These are phyloP conservation scores for Ceriops zippeliana DNA, from an alignment of 345 rosid species.

Conservation along the genomic window DNA sequence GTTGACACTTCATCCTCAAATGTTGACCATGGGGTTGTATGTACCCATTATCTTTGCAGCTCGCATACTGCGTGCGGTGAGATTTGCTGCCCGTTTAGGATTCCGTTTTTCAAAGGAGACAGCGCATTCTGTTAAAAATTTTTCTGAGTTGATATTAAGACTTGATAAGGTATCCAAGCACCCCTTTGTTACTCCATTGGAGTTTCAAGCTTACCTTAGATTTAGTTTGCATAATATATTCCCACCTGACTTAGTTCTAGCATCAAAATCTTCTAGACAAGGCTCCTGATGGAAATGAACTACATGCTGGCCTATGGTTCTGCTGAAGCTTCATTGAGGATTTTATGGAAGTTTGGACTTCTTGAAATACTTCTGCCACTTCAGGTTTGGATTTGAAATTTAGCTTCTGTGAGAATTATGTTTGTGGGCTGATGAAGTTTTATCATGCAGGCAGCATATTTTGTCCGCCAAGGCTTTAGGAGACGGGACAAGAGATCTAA, in stretches of 20 bases:
- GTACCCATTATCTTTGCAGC: constrained; percentile 47
- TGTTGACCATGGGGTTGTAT: constrained; percentile 2
- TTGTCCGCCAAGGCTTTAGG: constrained; percentile 58
- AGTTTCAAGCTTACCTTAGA: not conserved
- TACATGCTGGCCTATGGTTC: constrained; percentile 97
- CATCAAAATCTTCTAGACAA: constrained; percentile 46
- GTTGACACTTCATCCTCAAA: not conserved
- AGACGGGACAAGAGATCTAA: constrained; percentile 91
- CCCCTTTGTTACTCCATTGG: constrained; percentile 8
- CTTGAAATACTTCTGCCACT: constrained; percentile 79
- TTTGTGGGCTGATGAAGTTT: constrained; percentile 19
- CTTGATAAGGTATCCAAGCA: constrained; percentile 62
- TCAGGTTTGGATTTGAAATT: constrained; percentile 45
- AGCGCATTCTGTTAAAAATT: constrained; percentile 60
- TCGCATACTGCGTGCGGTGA: constrained; percentile 73
- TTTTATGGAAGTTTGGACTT: constrained; percentile 90
- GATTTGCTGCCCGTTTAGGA: constrained; percentile 70
- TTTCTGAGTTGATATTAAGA: constrained; percentile 50
- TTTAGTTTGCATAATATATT: constrained; percentile 12
- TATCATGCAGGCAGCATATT: constrained; percentile 71
- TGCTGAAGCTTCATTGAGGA: constrained; percentile 88
- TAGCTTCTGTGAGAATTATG: not conserved
- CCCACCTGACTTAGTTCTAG: constrained; percentile 15
- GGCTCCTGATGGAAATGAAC: constrained; percentile 93
- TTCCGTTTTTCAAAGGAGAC: constrained; percentile 80